These are phyloP conservation scores for Nitzschia palea DNA, from an alignment of 108 stramenopile species.

Conservation along the genomic window DNA sequence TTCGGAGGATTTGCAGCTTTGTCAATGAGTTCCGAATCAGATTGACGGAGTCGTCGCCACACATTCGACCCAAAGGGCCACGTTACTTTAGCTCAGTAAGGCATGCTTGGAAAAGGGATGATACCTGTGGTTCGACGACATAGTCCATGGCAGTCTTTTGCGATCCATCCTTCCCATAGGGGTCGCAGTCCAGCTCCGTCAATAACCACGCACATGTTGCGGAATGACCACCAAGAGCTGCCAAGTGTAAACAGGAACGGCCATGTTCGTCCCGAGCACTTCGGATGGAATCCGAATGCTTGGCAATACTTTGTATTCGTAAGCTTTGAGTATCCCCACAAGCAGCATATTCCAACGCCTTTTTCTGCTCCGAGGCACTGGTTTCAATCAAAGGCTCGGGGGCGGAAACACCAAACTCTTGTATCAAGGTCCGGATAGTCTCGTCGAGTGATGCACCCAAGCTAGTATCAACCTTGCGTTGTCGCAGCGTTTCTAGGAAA, in stretches of 20 bases:
- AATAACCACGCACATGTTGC: conserved; percentile 59
- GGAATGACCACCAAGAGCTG: conserved; percentile 49
- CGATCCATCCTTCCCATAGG: conserved; percentile 24
- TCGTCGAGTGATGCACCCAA: conserved; percentile 45
- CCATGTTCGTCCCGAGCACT: conserved; percentile 38
- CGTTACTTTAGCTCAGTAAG: too few relatives aligned
- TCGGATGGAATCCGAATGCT: conserved; percentile 36
- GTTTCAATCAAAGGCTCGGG: neutral
- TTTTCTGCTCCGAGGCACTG: neutral
- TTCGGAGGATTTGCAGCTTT: too few relatives aligned
- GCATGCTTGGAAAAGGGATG: too few relatives aligned
- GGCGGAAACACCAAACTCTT: conserved; percentile 25
- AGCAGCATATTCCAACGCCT: conserved; percentile 37
- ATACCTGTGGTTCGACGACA: conserved; percentile 23
- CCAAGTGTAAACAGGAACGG: conserved; percentile 61
- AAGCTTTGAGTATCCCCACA: conserved; percentile 41
- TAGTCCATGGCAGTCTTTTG: conserved; percentile 45
- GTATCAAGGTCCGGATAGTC: conserved; percentile 38
- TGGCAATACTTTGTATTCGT: conserved; percentile 43
- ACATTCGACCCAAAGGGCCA: too few relatives aligned
- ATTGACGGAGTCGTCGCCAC: too few relatives aligned
- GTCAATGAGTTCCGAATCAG: too few relatives aligned
- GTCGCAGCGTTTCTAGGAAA: conserved; percentile 43
- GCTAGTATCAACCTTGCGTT: conserved; percentile 47
- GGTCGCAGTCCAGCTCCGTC: conserved; percentile 45